Evolutionary conservation across 108 stramenopile genomes (phyloP).

Genomic region (Nitzschia putrida): DNA sequence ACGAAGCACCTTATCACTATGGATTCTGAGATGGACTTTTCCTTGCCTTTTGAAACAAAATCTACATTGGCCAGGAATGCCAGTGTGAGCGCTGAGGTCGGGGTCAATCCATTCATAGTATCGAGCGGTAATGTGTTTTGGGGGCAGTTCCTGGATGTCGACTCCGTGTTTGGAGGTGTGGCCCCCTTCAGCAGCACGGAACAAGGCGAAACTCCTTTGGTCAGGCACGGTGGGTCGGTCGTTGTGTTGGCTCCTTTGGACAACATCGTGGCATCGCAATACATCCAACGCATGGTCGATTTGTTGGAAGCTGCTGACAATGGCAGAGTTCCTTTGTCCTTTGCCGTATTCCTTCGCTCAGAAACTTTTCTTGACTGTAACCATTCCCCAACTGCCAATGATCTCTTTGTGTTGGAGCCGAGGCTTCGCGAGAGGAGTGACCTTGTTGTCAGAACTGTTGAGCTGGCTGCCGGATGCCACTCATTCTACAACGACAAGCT

Average conservation of each 20-base stretch:
- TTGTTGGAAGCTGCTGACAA: conserved; percentile 47
- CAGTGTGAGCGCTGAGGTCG: conserved; percentile 60
- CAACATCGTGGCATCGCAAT: conserved; percentile 70
- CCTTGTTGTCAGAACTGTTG: conserved; percentile 52
- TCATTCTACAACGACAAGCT: conserved; percentile 33
- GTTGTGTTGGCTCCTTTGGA: conserved; percentile 67
- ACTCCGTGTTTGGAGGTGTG: conserved; percentile 69
- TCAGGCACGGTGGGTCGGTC: conserved; percentile 54
- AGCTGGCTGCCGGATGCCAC: conserved; percentile 59
- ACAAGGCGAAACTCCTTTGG: conserved; percentile 44
- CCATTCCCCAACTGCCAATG: conserved; percentile 42
- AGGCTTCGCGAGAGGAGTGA: conserved; percentile 54
- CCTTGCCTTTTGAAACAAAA: conserved; percentile 51
- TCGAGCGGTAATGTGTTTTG: conserved; percentile 63
- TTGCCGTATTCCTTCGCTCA: conserved; percentile 60
- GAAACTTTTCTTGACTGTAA: conserved; percentile 63
- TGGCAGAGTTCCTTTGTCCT: conserved; percentile 59
- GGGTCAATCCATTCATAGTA: conserved; percentile 66
- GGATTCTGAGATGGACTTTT: conserved; percentile 64
- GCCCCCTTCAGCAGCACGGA: conserved; percentile 65
- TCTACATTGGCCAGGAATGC: conserved; percentile 41
- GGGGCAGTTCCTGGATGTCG: conserved; percentile 74
- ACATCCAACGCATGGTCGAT: conserved; percentile 62
- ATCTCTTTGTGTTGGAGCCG: conserved; percentile 64
- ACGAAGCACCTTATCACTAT: conserved; percentile 61